Percentiles rank a stretch among this genome's conserved stretches.
These are phyloP conservation scores for Parmelia sp. DNA, from an alignment of 495 filamentous ascomycete species.

Conservation along the genomic window DNA sequence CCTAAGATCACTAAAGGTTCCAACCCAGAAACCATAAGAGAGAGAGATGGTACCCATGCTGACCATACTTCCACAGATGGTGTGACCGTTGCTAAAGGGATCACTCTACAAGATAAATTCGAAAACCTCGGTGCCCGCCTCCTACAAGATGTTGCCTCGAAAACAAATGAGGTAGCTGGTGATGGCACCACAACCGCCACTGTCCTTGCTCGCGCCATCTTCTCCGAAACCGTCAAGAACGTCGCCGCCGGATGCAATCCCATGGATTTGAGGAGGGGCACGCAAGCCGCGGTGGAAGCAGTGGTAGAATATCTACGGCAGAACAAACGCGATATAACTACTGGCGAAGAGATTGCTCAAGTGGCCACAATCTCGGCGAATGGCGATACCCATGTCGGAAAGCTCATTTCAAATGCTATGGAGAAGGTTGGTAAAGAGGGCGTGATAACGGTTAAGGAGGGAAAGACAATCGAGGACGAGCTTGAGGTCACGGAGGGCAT, in stretches of 20 bases:
- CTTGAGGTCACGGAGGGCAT: constrained; percentile 98
- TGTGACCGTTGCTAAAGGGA: constrained; percentile 89
- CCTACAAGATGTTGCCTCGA: constrained; percentile 95
- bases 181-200: constrained; percentile 98
- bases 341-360: constrained; percentile 93
- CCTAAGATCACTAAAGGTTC: constrained; percentile 99
- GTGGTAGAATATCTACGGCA: constrained; percentile 88
- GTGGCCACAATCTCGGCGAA: constrained; percentile 98
- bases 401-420: constrained; percentile 95
- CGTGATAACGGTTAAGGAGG: constrained; percentile 99
- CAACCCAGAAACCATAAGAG: constrained; percentile 22
- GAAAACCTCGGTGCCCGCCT: constrained; percentile 97
- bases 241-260: constrained; percentile 99
- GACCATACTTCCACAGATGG: constrained; percentile 55
- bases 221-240: constrained; percentile 99
- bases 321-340: constrained; percentile 96
- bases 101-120: constrained; percentile 95
- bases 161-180: constrained; percentile 98
- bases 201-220: constrained; percentile 94
- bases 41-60: constrained; percentile 25
- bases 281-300: constrained; percentile 90
- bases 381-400: constrained; percentile 91
- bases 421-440: constrained; percentile 99
- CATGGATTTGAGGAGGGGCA: constrained; percentile 95
- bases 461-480: constrained; percentile 97